Evolutionary conservation across 2,329 filamentous ascomycete species (phyloP).

Genomic region (Neonectria hederae): DNA sequence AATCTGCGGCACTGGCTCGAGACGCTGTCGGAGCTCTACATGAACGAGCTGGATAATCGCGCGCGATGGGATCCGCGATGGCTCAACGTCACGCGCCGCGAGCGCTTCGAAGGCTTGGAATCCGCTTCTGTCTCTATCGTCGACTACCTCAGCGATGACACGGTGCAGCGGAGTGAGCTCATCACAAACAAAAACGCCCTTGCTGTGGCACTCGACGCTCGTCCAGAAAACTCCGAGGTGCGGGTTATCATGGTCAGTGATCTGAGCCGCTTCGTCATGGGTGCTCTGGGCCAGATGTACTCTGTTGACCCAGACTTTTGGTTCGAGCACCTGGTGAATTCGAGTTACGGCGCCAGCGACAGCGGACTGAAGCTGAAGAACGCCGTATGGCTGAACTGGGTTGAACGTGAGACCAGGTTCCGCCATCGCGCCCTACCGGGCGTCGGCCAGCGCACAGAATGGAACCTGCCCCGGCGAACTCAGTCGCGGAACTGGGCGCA

Average conservation of each 20-base stretch:
- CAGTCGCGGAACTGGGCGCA: conserved; percentile 32
- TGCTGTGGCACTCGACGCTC: conserved; percentile 25
- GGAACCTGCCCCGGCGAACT: conserved; percentile 33
- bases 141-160: conserved; percentile 33
- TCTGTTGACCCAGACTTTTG: conserved; percentile 43
- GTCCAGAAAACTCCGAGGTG: conserved; percentile 26
- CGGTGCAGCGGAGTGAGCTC: conserved; percentile 6
- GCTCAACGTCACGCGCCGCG: conserved; percentile 39
- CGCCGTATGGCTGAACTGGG: conserved; percentile 44
- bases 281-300: conserved; percentile 41
- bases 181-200: conserved; percentile 26
- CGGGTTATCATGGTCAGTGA: conserved; percentile 42
- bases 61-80: conserved; percentile 41
- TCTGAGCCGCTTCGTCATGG: conserved; percentile 45
- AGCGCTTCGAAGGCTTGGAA: conserved; percentile 35
- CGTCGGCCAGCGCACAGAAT: conserved; percentile 36
- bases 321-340: conserved; percentile 43
- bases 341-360: conserved; percentile 41
- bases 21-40: conserved; percentile 43
- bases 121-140: conserved; percentile 33
- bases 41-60: conserved; percentile 43
- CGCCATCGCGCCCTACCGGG: conserved; percentile 37
- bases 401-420: conserved; percentile 39
- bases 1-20: conserved; percentile 43
- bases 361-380: conserved; percentile 43